Evolutionary conservation across 805 yeast genomes (phyloP).

Genomic region (Suhomyces sp.): DNA sequence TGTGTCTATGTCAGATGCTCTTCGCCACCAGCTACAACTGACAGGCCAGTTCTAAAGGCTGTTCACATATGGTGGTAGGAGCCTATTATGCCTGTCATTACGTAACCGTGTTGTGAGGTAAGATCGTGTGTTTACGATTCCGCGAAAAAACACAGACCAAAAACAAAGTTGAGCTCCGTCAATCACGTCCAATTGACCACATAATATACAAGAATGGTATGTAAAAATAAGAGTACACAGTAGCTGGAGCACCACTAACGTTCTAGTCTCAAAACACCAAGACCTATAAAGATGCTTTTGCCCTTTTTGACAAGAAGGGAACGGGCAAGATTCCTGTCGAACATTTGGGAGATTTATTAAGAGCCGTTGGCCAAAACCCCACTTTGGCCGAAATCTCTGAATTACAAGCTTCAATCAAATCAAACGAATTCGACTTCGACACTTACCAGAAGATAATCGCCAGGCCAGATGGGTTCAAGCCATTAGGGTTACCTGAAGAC

Average conservation of each 20-base stretch:
- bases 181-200: neutral
- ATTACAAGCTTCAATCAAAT: constrained; percentile 40
- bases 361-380: constrained; percentile 99
- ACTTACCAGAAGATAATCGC: constrained; percentile 72
- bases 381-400: constrained; percentile 80
- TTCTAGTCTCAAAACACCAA: constrained; percentile 43
- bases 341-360: constrained; percentile 84
- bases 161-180: constrained; percentile 2
- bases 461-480: constrained; percentile 86
- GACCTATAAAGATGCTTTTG: constrained; percentile 85
- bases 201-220: neutral
- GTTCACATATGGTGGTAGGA: neutral
- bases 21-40: neutral
- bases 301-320: constrained; percentile 94
- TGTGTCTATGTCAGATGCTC: neutral
- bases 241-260: constrained; percentile 15
- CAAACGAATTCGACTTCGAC: constrained; percentile 64
- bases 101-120: neutral
- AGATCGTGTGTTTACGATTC: constrained; percentile 1
- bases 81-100: neutral
- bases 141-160: constrained; percentile 1
- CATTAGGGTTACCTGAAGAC: constrained; percentile 85
- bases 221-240: neutral
- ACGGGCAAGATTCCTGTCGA: constrained; percentile 85
- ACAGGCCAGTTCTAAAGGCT: neutral